Percentiles rank a stretch among this genome's conserved stretches.
Conservation (phyloP, 2,329 filamentous ascomycete genomes). For the Aaosphaeria pasadenensis region DNA sequence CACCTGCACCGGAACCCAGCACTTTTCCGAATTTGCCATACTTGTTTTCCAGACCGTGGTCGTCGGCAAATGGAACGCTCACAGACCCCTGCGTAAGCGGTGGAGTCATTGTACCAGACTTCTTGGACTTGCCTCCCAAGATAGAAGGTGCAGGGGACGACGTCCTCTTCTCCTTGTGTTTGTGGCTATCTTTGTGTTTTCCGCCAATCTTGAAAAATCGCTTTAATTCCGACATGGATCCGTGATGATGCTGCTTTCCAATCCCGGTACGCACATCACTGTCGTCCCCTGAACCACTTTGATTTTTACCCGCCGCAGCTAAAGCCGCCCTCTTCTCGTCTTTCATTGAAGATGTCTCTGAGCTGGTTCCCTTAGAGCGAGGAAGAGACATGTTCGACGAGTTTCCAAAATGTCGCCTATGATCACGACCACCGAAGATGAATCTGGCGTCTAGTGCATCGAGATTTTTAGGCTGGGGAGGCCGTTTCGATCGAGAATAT, state of each 20-base stretch:
- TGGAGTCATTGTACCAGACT: constrained; percentile 37
- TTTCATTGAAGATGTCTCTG: constrained; percentile 18
- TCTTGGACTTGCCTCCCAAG: constrained; percentile 52
- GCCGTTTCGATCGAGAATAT: constrained; percentile 78
- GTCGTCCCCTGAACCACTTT: constrained; percentile 45
- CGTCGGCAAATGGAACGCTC: constrained; percentile 82
- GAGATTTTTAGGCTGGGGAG: constrained; percentile 64
- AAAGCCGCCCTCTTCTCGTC: constrained; percentile 54
- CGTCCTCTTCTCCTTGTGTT: constrained; percentile 53
- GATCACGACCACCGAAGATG: constrained; percentile 75
- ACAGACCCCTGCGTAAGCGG: constrained; percentile 28
- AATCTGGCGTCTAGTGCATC: constrained; percentile 76
- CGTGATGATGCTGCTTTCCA: constrained; percentile 49
- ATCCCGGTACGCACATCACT: constrained; percentile 20
- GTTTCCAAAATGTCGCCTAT: constrained; percentile 53
- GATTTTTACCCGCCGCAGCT: constrained; percentile 51
- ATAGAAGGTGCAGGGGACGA: constrained; percentile 61
- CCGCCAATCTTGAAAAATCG: constrained; percentile 88
- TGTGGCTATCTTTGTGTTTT: constrained; percentile 54
- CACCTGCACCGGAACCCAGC: constrained; percentile 88
- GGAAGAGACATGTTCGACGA: constrained; percentile 38
- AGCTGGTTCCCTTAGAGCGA: constrained; percentile 43
- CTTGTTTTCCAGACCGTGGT: constrained; percentile 84
- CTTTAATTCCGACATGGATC: constrained; percentile 92
- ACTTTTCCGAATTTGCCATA: constrained; percentile 96